These are phyloP conservation scores for Populus hybrid DNA, from an alignment of 441 rosid species.

Conservation along the genomic window DNA sequence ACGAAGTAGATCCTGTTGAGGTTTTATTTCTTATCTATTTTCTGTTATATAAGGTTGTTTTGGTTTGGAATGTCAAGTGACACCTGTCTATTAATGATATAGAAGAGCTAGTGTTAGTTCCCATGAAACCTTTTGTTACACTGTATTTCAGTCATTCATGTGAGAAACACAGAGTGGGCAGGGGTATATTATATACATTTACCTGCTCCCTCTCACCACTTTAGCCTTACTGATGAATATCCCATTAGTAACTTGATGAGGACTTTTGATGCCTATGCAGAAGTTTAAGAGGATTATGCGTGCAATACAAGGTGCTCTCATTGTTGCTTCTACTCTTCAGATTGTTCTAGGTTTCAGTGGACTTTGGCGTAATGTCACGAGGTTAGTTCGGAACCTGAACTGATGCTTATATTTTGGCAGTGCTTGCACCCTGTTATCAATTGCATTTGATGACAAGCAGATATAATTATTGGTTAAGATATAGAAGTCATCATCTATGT, in stretches of 20 bases:
- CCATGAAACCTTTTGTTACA: not conserved
- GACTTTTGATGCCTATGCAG: constrained; percentile 40
- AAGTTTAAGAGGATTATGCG: constrained; percentile 80
- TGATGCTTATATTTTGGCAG: constrained; percentile 4
- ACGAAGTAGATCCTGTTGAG: constrained; percentile 61
- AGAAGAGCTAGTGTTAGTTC: not conserved
- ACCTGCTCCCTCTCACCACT: not conserved
- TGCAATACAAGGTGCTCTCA: constrained; percentile 88
- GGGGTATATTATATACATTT: not conserved
- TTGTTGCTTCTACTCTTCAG: constrained; percentile 92
- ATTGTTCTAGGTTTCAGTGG: constrained; percentile 97
- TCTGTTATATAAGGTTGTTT: not conserved
- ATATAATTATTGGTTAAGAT: not conserved
- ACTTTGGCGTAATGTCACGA: constrained; percentile 90
- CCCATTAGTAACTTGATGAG: constrained; percentile 7
- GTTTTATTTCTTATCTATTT: constrained; percentile 39
- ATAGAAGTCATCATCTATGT: not conserved
- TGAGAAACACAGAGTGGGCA: not conserved
- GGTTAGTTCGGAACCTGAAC: constrained; percentile 42
- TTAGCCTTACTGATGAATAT: not conserved
- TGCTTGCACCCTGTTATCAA: not conserved
- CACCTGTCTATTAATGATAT: not conserved
- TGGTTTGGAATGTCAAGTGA: constrained; percentile 13
- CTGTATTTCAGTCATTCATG: not conserved
- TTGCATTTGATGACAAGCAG: not conserved